Percentiles rank a stretch among this genome's conserved stretches.
These are phyloP conservation scores for Rhodotorula kratochvilovae DNA, from an alignment of 768 basidiomycete genomes.

Conservation along the genomic window DNA sequence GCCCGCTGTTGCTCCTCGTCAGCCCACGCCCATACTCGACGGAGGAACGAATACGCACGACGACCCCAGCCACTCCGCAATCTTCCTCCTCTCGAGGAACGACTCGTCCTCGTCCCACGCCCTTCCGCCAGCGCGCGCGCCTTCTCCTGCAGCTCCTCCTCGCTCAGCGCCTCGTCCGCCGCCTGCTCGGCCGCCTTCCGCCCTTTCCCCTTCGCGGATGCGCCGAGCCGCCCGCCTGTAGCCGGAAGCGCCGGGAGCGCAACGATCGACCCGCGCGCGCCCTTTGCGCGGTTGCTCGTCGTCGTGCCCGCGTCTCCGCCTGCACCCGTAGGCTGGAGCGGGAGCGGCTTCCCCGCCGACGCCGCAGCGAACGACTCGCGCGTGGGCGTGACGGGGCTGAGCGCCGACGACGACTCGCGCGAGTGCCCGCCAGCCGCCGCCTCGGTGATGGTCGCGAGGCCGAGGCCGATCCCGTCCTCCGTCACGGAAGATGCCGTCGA, in stretches of 20 bases:
- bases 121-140: constrained; percentile 67
- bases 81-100: constrained; percentile 80
- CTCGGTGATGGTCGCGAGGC: constrained; percentile 14
- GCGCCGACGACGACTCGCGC: background rate
- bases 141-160: constrained; percentile 45
- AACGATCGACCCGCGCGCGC: constrained; percentile 8
- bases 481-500: background rate
- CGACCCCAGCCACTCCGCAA: constrained; percentile 93
- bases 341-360: background rate
- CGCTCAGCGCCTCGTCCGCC: constrained; percentile 7
- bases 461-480: background rate
- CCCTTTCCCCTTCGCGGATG: background rate
- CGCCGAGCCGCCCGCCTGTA: no score
- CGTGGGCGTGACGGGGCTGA: background rate
- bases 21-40: background rate
- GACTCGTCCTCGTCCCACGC: constrained; percentile 83
- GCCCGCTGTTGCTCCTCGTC: constrained; percentile 54
- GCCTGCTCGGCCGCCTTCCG: background rate
- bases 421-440: constrained; percentile 2
- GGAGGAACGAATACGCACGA: constrained; percentile 52
- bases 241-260: background rate
- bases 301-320: no score
- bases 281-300: constrained; percentile 3
- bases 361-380: background rate
- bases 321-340: background rate